Conservation (phyloP, 768 basidiomycete species). For the Termitomyces sp. region DNA sequence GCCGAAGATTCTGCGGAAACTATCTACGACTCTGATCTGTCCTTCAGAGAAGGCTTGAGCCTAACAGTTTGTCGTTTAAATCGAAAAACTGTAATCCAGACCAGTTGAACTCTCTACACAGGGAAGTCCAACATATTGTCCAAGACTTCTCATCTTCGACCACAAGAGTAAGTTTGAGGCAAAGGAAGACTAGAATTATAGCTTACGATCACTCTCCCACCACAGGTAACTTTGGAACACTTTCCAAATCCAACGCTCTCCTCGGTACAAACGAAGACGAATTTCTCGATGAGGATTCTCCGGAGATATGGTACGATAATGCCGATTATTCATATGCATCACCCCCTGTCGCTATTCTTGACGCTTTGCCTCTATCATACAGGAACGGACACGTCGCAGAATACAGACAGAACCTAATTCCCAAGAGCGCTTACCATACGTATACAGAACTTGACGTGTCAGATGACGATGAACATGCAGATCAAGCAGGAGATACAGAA, state of each 20-base stretch:
- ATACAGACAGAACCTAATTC: slow-evolving; percentile 50
- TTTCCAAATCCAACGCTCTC: slow-evolving; percentile 40
- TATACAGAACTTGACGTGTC: slow-evolving; percentile 38
- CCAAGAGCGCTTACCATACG: slow-evolving; percentile 53
- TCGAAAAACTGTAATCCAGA: background rate
- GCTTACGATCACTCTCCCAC: background rate
- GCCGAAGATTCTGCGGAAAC: slow-evolving; percentile 40
- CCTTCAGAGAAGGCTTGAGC: slow-evolving; percentile 62
- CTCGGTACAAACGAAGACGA: slow-evolving; percentile 28
- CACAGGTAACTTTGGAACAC: slow-evolving; percentile 64
- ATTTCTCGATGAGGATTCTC: slow-evolving; percentile 7
- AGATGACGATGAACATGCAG: slow-evolving; percentile 5
- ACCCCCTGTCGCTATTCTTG: background rate
- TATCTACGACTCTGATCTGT: slow-evolving; percentile 49
- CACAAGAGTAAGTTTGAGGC: slow-evolving; percentile 48
- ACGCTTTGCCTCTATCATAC: background rate
- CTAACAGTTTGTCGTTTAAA: slow-evolving; percentile 35
- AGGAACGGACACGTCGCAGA: slow-evolving; percentile 48
- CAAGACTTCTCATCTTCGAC: slow-evolving; percentile 67
- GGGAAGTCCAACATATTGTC: slow-evolving; percentile 50
- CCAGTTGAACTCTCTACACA: slow-evolving; percentile 18
- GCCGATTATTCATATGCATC: slow-evolving; percentile 3
- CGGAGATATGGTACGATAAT: slow-evolving; percentile 16
- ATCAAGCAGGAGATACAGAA: slow-evolving; percentile 4
- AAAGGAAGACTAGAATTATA: background rate